A percentile compares a stretch with the other conserved stretches of the same genome.
Conservation (phyloP, 1,284 basidiomycete genomes). For the Trametes polyzona region DNA sequence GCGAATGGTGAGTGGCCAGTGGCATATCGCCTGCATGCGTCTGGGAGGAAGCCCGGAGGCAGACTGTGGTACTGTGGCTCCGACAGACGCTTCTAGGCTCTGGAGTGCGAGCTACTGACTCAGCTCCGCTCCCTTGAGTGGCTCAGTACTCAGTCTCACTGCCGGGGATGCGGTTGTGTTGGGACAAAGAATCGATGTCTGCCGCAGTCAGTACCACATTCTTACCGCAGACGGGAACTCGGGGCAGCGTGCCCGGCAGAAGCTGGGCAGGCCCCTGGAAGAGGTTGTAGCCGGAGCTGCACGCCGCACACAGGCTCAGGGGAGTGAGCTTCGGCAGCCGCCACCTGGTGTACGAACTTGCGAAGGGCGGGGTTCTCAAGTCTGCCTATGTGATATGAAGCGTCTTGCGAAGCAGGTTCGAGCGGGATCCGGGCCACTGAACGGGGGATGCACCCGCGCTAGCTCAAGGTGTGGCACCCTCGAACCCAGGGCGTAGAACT, state of each 20-base stretch:
- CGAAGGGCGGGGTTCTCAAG: not conserved
- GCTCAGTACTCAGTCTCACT: no score
- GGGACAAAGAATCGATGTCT: not conserved
- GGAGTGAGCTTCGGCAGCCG: not conserved
- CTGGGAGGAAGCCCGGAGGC: slow-evolving; percentile 8
- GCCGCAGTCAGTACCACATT: not conserved
- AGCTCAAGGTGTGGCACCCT: slow-evolving; percentile 9
- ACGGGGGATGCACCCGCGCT: not conserved
- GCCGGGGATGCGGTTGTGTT: not conserved
- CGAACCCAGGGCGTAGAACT: slow-evolving; percentile 7
- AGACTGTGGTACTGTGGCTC: not conserved
- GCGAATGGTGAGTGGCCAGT: slow-evolving; percentile 3
- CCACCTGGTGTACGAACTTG: not conserved
- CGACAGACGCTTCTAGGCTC: not conserved
- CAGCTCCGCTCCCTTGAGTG: no score
- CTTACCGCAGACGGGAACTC: not conserved
- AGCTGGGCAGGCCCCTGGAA: not conserved
- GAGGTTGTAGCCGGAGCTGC: slow-evolving; percentile 3
- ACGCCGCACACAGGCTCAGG: not conserved
- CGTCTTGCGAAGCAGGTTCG: not conserved
- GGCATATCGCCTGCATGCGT: slow-evolving; percentile 4
- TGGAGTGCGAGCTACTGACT: not conserved
- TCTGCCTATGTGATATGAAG: not conserved
- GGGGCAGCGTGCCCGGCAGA: not conserved
- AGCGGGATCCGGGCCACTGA: not conserved